These are phyloP conservation scores for Bacidia rubella DNA, from an alignment of 495 filamentous ascomycete species.

Conservation along the genomic window DNA sequence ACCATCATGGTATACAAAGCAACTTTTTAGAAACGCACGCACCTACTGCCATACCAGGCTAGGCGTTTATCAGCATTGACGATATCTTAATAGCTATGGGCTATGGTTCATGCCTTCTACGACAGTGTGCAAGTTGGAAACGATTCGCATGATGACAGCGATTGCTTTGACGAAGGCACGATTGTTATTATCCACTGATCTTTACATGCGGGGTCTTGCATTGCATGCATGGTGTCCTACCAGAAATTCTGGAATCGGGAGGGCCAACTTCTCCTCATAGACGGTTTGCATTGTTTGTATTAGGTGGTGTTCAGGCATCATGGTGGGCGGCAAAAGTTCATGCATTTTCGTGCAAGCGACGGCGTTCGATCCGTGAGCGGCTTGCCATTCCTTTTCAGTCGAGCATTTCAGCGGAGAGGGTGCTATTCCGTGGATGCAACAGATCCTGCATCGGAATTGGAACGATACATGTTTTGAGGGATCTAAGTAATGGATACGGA, in stretches of 20 bases:
- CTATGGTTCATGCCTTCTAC: constrained; percentile 2
- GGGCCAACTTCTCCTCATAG: neutral
- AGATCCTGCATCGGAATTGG: too few species aligned
- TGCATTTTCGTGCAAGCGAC: neutral
- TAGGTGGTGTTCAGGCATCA: neutral
- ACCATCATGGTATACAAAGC: constrained; percentile 27
- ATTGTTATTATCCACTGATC: neutral
- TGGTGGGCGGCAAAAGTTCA: neutral
- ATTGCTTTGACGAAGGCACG: neutral
- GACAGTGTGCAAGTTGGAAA: neutral
- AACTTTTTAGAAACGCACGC: constrained; percentile 33
- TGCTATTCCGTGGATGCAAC: too few species aligned
- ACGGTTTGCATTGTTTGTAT: neutral
- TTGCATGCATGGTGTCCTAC: neutral
- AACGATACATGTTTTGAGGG: too few species aligned
- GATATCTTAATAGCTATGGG: neutral
- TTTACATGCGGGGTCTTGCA: neutral
- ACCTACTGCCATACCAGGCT: constrained; percentile 35
- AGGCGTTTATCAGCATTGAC: neutral
- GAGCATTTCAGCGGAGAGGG: neutral
- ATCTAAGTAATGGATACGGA: too few species aligned
- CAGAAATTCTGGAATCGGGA: neutral
- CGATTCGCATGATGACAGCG: constrained; percentile 2
- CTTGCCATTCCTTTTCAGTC: neutral
- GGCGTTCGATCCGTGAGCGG: neutral